A percentile compares a stretch with the other conserved stretches of the same genome.
These are phyloP conservation scores for Vickermania ingenoplastis DNA, from an alignment of 208 protist genomes.

Conservation along the genomic window DNA sequence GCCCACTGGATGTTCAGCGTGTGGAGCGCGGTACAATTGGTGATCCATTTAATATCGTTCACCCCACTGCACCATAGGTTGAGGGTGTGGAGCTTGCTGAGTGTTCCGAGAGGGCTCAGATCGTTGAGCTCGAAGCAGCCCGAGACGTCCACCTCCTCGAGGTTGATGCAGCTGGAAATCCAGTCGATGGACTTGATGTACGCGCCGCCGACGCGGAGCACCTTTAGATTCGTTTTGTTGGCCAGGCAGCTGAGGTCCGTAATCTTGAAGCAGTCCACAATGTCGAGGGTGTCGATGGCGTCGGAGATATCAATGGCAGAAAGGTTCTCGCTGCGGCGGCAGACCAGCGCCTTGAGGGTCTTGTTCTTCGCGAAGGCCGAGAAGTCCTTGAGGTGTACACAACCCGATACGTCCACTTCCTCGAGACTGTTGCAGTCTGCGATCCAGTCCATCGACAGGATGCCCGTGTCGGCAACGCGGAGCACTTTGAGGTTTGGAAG, in stretches of 20 bases:
- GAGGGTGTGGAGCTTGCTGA: constrained; percentile 1
- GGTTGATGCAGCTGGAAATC: neutral
- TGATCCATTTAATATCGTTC: constrained; percentile 2
- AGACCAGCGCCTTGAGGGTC: constrained; percentile 1
- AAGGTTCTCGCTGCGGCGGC: neutral
- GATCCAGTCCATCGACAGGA: constrained; percentile 1
- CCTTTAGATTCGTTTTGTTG: neutral
- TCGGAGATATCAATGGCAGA: neutral
- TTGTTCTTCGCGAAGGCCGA: neutral
- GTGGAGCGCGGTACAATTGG: neutral
- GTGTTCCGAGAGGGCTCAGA: neutral
- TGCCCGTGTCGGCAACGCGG: neutral
- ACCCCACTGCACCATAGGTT: constrained; percentile 1
- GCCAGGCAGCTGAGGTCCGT: neutral
- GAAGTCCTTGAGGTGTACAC: neutral
- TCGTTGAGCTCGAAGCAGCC: constrained; percentile 1
- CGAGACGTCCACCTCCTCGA: constrained; percentile 1
- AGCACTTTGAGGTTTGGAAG: neutral
- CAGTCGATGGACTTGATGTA: neutral
- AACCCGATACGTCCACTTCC: constrained; percentile 2
- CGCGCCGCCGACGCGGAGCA: neutral
- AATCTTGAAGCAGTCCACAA: constrained; percentile 2
- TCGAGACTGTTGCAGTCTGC: neutral
- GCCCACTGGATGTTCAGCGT: constrained; percentile 1
- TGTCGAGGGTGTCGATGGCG: neutral